Conservation (phyloP, 139 green algal genomes). For the Chlorella ohadii region DNA sequence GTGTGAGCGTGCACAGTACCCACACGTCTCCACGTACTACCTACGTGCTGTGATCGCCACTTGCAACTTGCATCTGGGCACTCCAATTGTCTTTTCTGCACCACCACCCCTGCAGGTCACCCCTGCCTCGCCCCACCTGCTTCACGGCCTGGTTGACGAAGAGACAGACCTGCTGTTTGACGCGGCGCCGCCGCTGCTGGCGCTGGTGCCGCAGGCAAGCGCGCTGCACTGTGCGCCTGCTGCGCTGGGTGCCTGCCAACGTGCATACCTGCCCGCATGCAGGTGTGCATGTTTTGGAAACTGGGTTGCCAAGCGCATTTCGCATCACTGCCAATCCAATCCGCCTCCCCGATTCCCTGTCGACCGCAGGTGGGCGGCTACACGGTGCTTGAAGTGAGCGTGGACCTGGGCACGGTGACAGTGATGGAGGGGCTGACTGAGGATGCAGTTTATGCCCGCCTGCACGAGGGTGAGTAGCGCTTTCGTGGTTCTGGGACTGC, state of each 20-base stretch:
- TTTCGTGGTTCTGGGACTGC: neutral
- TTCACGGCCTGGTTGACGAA: conserved; percentile 61
- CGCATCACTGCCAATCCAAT: too few relatives aligned
- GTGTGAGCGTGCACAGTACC: too few relatives aligned
- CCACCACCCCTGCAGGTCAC: conserved; percentile 55
- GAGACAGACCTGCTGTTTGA: conserved; percentile 18
- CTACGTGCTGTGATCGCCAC: too few relatives aligned
- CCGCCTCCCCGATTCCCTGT: too few relatives aligned
- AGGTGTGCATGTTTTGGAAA: neutral
- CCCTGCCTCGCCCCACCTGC: conserved; percentile 65
- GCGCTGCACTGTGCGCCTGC: neutral
- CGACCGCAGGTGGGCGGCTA: conserved; percentile 63
- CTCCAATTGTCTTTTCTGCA: neutral
- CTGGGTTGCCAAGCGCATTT: too few relatives aligned
- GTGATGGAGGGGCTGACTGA: conserved; percentile 75
- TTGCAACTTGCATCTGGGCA: too few relatives aligned
- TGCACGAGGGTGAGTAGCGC: conserved; percentile 47
- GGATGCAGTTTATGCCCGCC: conserved; percentile 64
- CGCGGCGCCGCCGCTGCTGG: conserved; percentile 8
- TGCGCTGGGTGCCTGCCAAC: neutral
- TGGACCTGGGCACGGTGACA: conserved; percentile 44
- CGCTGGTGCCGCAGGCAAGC: conserved; percentile 2
- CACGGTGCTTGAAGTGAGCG: conserved; percentile 63
- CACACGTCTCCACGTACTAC: too few relatives aligned
- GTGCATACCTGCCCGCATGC: neutral